These are phyloP conservation scores for Hygrophila difformis DNA, from an alignment of 257 asterid species.

Conservation along the genomic window DNA sequence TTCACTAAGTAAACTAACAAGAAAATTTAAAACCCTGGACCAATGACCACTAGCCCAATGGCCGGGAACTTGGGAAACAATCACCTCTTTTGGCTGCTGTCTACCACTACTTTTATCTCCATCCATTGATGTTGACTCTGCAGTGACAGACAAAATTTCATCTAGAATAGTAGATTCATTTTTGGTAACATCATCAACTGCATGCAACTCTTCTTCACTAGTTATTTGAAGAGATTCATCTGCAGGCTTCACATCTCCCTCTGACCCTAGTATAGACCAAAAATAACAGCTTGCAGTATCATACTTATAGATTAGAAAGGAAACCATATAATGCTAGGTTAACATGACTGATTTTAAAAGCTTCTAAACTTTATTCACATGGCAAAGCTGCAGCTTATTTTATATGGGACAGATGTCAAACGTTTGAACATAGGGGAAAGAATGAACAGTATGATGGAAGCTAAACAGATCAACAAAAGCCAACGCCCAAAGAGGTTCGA, in stretches of 20 bases:
- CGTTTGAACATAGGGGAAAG: slow-evolving; percentile 3
- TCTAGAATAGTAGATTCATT: slow-evolving; percentile 55
- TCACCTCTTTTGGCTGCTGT: slow-evolving; percentile 56
- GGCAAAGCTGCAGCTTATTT: slow-evolving; percentile 13
- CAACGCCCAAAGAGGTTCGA: too few relatives aligned
- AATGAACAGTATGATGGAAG: too few relatives aligned
- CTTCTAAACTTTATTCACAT: slow-evolving; percentile 1
- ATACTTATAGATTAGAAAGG: slow-evolving; percentile 11
- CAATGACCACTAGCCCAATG: slow-evolving; percentile 1
- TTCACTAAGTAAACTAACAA: too few relatives aligned
- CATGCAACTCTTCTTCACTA: slow-evolving; percentile 31
- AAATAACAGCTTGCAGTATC: slow-evolving; percentile 21
- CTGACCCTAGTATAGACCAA: slow-evolving; percentile 28
- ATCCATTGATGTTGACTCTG: slow-evolving; percentile 23
- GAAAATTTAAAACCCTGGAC: background rate
- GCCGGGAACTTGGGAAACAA: slow-evolving; percentile 5
- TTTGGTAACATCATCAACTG: slow-evolving; percentile 23
- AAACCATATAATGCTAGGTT: slow-evolving; percentile 11
- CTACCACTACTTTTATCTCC: slow-evolving; percentile 35
- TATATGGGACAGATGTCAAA: background rate
- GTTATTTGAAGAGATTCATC: slow-evolving; percentile 34
- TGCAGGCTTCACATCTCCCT: slow-evolving; percentile 28
- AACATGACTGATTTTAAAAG: slow-evolving; percentile 2
- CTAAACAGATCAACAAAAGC: too few relatives aligned
- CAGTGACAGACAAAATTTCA: slow-evolving; percentile 59